Percentiles rank a stretch among this genome's conserved stretches.
Evolutionary conservation across 2,329 filamentous ascomycete species (phyloP).

Genomic region (Fusarium compactum): DNA sequence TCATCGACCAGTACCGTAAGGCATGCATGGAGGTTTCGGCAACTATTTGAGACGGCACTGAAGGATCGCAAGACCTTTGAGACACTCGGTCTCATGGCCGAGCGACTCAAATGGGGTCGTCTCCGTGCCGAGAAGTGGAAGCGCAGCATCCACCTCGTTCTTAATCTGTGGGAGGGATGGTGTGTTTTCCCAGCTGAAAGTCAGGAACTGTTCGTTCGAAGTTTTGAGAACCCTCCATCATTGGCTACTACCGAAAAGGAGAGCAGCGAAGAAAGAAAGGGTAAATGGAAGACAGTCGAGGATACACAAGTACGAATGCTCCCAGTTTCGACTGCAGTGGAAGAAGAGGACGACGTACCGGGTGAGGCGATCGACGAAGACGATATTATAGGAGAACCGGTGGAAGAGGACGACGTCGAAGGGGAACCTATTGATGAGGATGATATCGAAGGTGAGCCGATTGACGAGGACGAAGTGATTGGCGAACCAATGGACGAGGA

Average conservation of each 20-base stretch:
- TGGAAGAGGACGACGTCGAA: constrained; percentile 63
- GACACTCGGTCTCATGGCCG: constrained; percentile 78
- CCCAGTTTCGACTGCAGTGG: constrained; percentile 42
- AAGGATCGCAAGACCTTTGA: constrained; percentile 78
- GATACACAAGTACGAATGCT: constrained; percentile 32
- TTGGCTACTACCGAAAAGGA: constrained; percentile 48
- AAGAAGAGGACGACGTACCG: constrained; percentile 63
- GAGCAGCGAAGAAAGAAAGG: constrained; percentile 50
- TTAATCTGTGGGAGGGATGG: constrained; percentile 79
- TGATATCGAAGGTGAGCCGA: constrained; percentile 61
- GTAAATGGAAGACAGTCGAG: constrained; percentile 66
- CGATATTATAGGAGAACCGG: constrained; percentile 58
- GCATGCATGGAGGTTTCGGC: constrained; percentile 87
- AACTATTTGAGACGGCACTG: constrained; percentile 81
- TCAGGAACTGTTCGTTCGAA: constrained; percentile 76
- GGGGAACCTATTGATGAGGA: constrained; percentile 61
- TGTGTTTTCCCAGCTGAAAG: constrained; percentile 79
- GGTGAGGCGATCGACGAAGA: constrained; percentile 60
- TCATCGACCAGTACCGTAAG: constrained; percentile 81
- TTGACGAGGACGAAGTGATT: constrained; percentile 60
- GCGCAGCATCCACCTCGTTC: constrained; percentile 75
- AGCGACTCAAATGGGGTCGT: constrained; percentile 81
- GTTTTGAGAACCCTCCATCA: constrained; percentile 77
- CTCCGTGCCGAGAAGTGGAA: constrained; percentile 88
- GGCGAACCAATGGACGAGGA: constrained; percentile 59